phyloP scores from a whole-genome alignment of 441 rosid species.

The Adansonia madagascariensis region DNA sequence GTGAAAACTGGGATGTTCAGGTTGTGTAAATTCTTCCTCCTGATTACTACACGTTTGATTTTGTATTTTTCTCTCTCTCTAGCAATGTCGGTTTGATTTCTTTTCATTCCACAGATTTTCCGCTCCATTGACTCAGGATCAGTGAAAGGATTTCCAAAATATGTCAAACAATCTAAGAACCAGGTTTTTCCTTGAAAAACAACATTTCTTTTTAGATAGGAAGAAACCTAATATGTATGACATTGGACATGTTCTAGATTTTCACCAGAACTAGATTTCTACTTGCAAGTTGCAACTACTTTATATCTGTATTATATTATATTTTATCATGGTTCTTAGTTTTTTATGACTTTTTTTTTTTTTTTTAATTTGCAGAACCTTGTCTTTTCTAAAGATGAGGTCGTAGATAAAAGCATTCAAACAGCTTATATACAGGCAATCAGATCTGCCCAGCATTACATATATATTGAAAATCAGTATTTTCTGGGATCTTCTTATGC shows the following conservation, averaged over 20 bases:
- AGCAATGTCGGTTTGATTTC: slow-evolving; percentile 25
- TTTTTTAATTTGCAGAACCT: slow-evolving; percentile 52
- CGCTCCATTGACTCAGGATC: slow-evolving; percentile 93
- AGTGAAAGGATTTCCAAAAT: slow-evolving; percentile 83
- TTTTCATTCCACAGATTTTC: slow-evolving; percentile 57
- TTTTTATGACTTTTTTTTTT: slow-evolving; percentile 28
- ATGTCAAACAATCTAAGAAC: slow-evolving; percentile 41
- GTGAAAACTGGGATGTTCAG: slow-evolving; percentile 93
- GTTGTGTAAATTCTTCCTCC: slow-evolving; percentile 40
- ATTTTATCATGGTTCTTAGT: slow-evolving; percentile 17
- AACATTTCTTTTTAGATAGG: slow-evolving; percentile 19
- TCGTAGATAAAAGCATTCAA: slow-evolving; percentile 74
- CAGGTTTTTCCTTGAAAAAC: slow-evolving; percentile 51
- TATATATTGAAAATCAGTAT: slow-evolving; percentile 79
- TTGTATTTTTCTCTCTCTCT: neutral
- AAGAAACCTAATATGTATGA: neutral
- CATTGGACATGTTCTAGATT: slow-evolving; percentile 17
- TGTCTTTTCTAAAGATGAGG: slow-evolving; percentile 52
- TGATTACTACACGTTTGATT: slow-evolving; percentile 3
- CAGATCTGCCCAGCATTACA: slow-evolving; percentile 75
- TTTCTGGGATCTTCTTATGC: slow-evolving; percentile 80
- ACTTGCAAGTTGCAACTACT: neutral
- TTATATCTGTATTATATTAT: neutral
- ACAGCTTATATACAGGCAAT: slow-evolving; percentile 76
- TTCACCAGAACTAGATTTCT: neutral